Percentiles rank a stretch among this genome's conserved stretches.
These are phyloP conservation scores for Phialemoniopsis sp. DNA, from an alignment of 2,329 filamentous ascomycete species.

Conservation along the genomic window DNA sequence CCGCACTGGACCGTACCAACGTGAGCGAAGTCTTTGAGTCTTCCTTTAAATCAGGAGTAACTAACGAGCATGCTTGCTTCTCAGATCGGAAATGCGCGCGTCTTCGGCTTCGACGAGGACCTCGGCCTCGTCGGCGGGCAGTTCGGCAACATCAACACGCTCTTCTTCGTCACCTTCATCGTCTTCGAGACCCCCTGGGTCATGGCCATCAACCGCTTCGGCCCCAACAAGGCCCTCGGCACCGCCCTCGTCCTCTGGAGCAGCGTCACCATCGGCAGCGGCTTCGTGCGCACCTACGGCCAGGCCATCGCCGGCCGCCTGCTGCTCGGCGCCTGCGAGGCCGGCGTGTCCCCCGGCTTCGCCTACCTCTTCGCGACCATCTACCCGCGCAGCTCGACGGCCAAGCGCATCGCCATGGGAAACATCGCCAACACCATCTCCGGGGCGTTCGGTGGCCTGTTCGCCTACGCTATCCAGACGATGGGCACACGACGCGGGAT, in stretches of 20 bases:
- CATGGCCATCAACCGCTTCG: slow-evolving; percentile 6
- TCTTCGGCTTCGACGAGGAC: slow-evolving; percentile 4
- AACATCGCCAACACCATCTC: slow-evolving; percentile 16
- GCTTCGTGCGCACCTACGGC: slow-evolving; percentile 7
- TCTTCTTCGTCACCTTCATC: slow-evolving; percentile 5
- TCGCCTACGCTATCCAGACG: slow-evolving; percentile 17
- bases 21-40: slow-evolving; percentile 1
- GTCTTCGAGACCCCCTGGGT: slow-evolving; percentile 9
- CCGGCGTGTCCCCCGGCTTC: slow-evolving; percentile 19
- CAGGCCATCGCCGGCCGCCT: slow-evolving; percentile 6
- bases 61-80: too few species aligned
- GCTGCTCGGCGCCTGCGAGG: slow-evolving; percentile 13
- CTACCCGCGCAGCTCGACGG: slow-evolving; percentile 20
- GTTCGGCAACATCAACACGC: slow-evolving; percentile 9
- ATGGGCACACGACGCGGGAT: slow-evolving; percentile 36
- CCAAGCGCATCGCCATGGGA: slow-evolving; percentile 15
- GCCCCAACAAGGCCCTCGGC: slow-evolving; percentile 5
- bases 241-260: slow-evolving; percentile 5
- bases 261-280: slow-evolving; percentile 4
- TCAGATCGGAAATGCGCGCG: slow-evolving; percentile 5
- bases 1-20: slow-evolving; percentile 9
- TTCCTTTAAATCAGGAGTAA: too few species aligned
- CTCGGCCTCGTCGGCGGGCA: slow-evolving; percentile 3
- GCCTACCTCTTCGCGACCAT: slow-evolving; percentile 21
- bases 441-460: slow-evolving; percentile 14